phyloP scores from a whole-genome alignment of 768 basidiomycete species.

The Astraeus odoratus region DNA sequence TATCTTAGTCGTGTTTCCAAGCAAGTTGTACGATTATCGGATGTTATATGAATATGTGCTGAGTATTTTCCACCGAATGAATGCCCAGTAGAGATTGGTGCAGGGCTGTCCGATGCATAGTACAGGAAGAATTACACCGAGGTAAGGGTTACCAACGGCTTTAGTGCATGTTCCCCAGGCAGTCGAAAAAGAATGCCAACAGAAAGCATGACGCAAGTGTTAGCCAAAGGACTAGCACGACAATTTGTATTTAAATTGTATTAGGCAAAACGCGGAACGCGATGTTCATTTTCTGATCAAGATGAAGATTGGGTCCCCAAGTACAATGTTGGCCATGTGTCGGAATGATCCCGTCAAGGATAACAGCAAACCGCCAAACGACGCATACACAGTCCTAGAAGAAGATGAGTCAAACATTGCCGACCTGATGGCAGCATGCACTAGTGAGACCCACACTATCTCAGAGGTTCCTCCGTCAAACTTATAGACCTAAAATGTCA shows the following conservation, averaged over 20 bases:
- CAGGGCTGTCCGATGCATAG: too few species aligned
- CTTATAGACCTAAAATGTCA: slow-evolving; percentile 76
- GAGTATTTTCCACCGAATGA: too few species aligned
- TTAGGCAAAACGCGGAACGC: too few species aligned
- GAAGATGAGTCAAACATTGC: slow-evolving; percentile 1
- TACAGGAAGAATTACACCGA: too few species aligned
- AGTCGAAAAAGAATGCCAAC: too few species aligned
- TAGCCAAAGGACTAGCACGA: too few species aligned
- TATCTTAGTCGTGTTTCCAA: not conserved
- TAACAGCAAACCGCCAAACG: slow-evolving; percentile 94
- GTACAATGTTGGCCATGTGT: slow-evolving; percentile 85
- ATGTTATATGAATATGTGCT: not conserved
- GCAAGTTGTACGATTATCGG: slow-evolving; percentile 7
- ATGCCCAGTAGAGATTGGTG: too few species aligned
- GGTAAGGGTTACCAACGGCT: too few species aligned
- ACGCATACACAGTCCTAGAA: slow-evolving; percentile 88
- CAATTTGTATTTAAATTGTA: too few species aligned
- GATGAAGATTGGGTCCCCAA: slow-evolving; percentile 89
- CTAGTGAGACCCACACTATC: slow-evolving; percentile 61
- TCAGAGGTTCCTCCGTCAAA: slow-evolving; percentile 84
- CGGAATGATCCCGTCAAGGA: slow-evolving; percentile 89
- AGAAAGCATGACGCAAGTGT: too few species aligned
- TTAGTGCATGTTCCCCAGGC: too few species aligned
- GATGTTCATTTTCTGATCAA: slow-evolving; percentile 65
- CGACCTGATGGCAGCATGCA: not conserved